phyloP scores from a whole-genome alignment of 371 early-diverging fungal genomes.

The Rhizopus arrhizus region DNA sequence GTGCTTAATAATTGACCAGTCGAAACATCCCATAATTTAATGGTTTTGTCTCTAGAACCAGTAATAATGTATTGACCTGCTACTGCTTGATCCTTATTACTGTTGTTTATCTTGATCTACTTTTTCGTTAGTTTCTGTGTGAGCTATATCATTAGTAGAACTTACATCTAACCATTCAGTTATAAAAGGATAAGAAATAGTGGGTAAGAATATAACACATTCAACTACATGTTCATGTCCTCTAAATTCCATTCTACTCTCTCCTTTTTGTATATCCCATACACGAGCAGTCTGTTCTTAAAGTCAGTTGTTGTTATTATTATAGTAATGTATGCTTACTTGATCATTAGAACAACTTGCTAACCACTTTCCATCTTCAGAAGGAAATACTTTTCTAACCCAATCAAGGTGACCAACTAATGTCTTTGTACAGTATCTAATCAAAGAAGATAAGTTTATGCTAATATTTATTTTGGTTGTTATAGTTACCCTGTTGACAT shows the following conservation, averaged over 20 bases:
- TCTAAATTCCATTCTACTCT: constrained; percentile 70
- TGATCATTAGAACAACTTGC: constrained; percentile 83
- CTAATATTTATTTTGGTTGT: neutral
- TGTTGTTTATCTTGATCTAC: constrained; percentile 9
- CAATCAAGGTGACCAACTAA: constrained; percentile 80
- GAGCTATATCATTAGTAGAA: too few relatives aligned
- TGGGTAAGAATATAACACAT: constrained; percentile 78
- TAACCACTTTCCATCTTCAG: constrained; percentile 70
- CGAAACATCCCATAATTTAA: constrained; percentile 77
- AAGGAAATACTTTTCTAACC: constrained; percentile 72
- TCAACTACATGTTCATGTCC: constrained; percentile 94
- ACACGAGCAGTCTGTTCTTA: constrained; percentile 70
- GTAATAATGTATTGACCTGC: constrained; percentile 75
- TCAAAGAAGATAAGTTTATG: neutral
- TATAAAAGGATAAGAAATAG: constrained; percentile 58
- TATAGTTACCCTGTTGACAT: constrained; percentile 64
- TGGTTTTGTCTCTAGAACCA: constrained; percentile 85
- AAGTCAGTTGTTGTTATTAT: neutral
- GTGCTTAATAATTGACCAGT: constrained; percentile 75
- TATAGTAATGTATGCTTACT: constrained; percentile 37
- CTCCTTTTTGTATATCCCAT: constrained; percentile 75
- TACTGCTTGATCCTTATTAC: constrained; percentile 17
- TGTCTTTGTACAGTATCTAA: constrained; percentile 80
- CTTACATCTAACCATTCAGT: constrained; percentile 8
- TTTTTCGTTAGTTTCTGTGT: too few relatives aligned